Percentiles rank a stretch among this genome's conserved stretches.
phyloP scores from a whole-genome alignment of 345 rosid species.

The Eucalyptus sp. region DNA sequence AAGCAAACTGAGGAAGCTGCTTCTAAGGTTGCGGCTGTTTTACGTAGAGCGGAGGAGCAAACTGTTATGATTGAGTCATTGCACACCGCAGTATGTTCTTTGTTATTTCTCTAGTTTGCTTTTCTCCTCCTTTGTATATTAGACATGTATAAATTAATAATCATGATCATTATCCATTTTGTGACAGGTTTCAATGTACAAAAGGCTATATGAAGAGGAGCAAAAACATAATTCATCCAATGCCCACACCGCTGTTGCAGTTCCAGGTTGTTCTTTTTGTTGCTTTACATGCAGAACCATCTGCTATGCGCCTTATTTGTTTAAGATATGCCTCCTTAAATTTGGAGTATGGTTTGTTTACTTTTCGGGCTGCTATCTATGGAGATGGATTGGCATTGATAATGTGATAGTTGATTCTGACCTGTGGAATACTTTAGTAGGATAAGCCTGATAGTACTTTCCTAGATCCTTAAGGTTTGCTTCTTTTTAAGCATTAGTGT shows the following conservation, averaged over 20 bases:
- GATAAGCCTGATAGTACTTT: background rate
- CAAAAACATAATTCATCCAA: constrained; percentile 49
- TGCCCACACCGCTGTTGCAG: constrained; percentile 21
- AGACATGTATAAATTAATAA: background rate
- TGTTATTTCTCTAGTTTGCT: background rate
- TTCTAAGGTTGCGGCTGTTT: constrained; percentile 65
- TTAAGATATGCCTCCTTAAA: background rate
- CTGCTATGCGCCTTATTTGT: background rate
- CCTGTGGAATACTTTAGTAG: background rate
- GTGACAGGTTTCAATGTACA: constrained; percentile 84
- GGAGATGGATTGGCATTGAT: background rate
- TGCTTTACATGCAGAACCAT: background rate
- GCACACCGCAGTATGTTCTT: constrained; percentile 61
- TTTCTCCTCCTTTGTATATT: background rate
- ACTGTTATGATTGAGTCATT: constrained; percentile 83
- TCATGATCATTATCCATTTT: background rate
- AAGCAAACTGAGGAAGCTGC: constrained; percentile 73
- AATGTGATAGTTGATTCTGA: background rate
- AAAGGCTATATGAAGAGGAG: constrained; percentile 84
- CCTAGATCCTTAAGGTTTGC: background rate
- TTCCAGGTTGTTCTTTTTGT: constrained; percentile 41
- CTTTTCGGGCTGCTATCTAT: background rate
- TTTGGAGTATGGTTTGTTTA: background rate
- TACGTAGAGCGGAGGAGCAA: constrained; percentile 92
- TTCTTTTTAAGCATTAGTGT: background rate